Conservation (phyloP, 139 green algal species). For the Diplosphaera chodatii region DNA sequence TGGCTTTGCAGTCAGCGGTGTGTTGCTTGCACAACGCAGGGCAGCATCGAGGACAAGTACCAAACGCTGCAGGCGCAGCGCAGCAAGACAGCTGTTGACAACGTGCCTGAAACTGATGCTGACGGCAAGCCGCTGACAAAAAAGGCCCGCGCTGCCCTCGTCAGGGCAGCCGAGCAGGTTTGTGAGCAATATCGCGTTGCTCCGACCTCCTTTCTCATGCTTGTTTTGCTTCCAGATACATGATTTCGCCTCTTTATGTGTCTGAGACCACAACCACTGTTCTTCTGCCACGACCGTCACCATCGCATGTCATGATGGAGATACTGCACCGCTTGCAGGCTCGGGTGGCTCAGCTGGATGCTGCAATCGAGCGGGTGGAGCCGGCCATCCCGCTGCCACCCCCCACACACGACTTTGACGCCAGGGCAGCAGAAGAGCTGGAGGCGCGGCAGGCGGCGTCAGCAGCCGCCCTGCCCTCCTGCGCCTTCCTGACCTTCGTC, state of each 20-base stretch:
- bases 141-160: constrained; percentile 21
- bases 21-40: constrained; percentile 23
- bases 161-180: constrained; percentile 21
- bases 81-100: constrained; percentile 5
- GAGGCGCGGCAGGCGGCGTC: constrained; percentile 30
- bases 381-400: constrained; percentile 5
- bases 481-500: constrained; percentile 84
- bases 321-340: no score
- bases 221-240: no score
- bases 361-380: neutral
- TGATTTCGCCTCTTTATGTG: no score
- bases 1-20: no score
- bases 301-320: no score
- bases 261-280: no score
- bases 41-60: constrained; percentile 49
- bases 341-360: neutral
- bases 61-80: constrained; percentile 25
- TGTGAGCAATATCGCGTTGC: no score
- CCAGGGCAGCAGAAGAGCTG: constrained; percentile 20
- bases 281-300: no score
- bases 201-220: no score
- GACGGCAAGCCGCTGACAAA: constrained; percentile 30
- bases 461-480: constrained; percentile 56
- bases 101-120: constrained; percentile 7
- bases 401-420: no score